These are phyloP conservation scores for Vigna trinervia DNA, from an alignment of 306 rosid genomes.

Conservation along the genomic window DNA sequence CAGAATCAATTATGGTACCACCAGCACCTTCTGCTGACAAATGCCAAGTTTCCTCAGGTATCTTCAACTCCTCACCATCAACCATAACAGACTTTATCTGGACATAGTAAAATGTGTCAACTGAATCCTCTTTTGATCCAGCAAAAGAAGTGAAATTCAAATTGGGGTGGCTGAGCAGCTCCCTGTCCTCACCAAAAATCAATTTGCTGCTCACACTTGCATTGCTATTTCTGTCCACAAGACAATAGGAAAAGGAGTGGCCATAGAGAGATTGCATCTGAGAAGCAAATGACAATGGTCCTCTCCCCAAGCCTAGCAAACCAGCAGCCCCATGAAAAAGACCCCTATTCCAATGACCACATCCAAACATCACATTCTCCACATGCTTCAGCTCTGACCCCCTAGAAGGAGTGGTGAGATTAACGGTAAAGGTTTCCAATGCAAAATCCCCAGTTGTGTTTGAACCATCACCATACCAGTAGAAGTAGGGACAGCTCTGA, in stretches of 20 bases:
- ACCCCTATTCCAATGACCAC: slow-evolving; percentile 99
- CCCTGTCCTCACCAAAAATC: slow-evolving; percentile 85
- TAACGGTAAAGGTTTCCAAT: slow-evolving; percentile 81
- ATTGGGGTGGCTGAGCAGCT: slow-evolving; percentile 62
- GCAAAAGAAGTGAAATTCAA: slow-evolving; percentile 82
- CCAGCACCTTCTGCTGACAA: slow-evolving; percentile 73
- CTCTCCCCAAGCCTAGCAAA: slow-evolving; percentile 87
- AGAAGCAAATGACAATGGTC: slow-evolving; percentile 90
- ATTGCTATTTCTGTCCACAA: slow-evolving; percentile 85
- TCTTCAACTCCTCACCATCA: slow-evolving; percentile 68
- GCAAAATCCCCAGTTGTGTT: slow-evolving; percentile 95
- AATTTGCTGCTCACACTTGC: slow-evolving; percentile 81
- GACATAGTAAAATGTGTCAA: slow-evolving; percentile 89
- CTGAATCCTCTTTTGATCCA: slow-evolving; percentile 70
- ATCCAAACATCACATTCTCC: slow-evolving; percentile 92
- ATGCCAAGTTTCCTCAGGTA: slow-evolving; percentile 80
- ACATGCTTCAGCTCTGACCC: slow-evolving; percentile 61
- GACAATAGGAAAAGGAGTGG: slow-evolving; percentile 91
- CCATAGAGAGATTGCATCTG: slow-evolving; percentile 96
- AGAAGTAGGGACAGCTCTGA: slow-evolving; percentile 86
- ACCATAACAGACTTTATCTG: slow-evolving; percentile 73
- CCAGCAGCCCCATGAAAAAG: slow-evolving; percentile 97
- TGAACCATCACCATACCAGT: slow-evolving; percentile 97
- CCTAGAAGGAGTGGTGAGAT: slow-evolving; percentile 64
- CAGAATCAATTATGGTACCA: slow-evolving; percentile 96